Evolutionary conservation across 2,329 filamentous ascomycete species (phyloP), one percentile per base, ranked within the genome.

Genomic region (Ilyonectria sp.): DNA sequence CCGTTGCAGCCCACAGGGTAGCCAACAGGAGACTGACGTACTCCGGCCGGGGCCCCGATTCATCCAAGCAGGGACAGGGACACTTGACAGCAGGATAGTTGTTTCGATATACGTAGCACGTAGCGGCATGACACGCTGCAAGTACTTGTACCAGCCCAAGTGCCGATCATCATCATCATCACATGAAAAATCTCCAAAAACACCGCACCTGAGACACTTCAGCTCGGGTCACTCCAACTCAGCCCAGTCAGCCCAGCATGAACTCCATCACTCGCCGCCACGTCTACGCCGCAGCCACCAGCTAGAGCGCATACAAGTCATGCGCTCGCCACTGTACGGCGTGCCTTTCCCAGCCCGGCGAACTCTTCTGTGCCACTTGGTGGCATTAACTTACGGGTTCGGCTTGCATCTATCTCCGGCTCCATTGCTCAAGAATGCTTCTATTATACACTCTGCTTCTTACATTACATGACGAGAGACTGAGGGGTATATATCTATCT

Each of bases 171-270:
- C 44, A 49, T 57, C 52, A 40, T 35, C 33, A 13, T 63, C 60
- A 63, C 60, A 63, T 63, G 60, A 33, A 63, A 56, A 21, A 47
- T 23, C 23, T 21, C 43, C 23, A 29, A 44, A 56, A 62, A 56
- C 31, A 47, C 52, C 43, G 50, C 60, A 62, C 23, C 52, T 56
- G 44, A 62, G 60, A 62, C 60, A 62, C 50, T 21, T 31, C 53
- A 37, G 59, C 53, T 54, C 59, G 8, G n/a, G 33, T 63, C 54
- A 6, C 52, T 40, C 35, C 47, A 60, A 35, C 50, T n/a, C 26
- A 21, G n/a, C n/a, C 33, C 49, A 53, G 31, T 52, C 49, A 37
- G 31, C 50, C 31, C 19, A 60, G 58, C 26, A 44, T 54, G 46
- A 60, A 46, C 47, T 33, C 47, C 53, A 23, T 35, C 35, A 37